phyloP scores from a whole-genome alignment of 441 rosid species.

The Kokia cookei region DNA sequence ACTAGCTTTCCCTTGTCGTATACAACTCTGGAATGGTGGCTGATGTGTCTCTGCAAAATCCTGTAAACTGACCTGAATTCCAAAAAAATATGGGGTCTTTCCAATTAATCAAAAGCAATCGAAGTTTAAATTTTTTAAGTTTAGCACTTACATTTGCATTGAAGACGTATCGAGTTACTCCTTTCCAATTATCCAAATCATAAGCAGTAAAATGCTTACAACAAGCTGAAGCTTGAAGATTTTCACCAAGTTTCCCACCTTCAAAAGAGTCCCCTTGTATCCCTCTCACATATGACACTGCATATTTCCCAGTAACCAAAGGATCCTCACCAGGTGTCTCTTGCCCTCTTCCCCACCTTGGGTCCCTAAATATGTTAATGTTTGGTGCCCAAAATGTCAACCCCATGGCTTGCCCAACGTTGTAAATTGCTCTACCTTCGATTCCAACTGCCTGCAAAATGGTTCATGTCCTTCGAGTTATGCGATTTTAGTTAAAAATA shows the following conservation, averaged over 20 bases:
- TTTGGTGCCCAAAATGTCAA: constrained; percentile 92
- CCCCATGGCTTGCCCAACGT: constrained; percentile 66
- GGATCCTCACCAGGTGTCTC: constrained; percentile 92
- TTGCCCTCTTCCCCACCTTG: constrained; percentile 94
- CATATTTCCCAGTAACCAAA: constrained; percentile 49
- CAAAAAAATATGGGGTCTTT: neutral
- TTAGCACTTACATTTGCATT: constrained; percentile 48
- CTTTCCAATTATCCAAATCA: constrained; percentile 83
- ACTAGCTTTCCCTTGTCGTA: constrained; percentile 65
- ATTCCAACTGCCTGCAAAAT: constrained; percentile 39
- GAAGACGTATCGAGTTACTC: constrained; percentile 51
- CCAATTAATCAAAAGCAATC: neutral
- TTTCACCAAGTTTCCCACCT: constrained; percentile 45
- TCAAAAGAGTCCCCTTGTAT: constrained; percentile 67
- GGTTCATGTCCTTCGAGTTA: neutral
- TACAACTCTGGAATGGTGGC: constrained; percentile 77
- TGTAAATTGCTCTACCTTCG: constrained; percentile 75
- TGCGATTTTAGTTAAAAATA: neutral
- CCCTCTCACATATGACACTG: constrained; percentile 72
- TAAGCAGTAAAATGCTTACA: constrained; percentile 90
- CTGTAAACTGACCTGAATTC: constrained; percentile 51
- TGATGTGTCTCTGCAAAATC: constrained; percentile 84
- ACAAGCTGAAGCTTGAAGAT: constrained; percentile 84
- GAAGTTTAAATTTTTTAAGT: neutral
- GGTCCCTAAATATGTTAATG: constrained; percentile 81